These are phyloP conservation scores for Rhizopogon roseolus DNA, from an alignment of 768 basidiomycete genomes.

Conservation along the genomic window DNA sequence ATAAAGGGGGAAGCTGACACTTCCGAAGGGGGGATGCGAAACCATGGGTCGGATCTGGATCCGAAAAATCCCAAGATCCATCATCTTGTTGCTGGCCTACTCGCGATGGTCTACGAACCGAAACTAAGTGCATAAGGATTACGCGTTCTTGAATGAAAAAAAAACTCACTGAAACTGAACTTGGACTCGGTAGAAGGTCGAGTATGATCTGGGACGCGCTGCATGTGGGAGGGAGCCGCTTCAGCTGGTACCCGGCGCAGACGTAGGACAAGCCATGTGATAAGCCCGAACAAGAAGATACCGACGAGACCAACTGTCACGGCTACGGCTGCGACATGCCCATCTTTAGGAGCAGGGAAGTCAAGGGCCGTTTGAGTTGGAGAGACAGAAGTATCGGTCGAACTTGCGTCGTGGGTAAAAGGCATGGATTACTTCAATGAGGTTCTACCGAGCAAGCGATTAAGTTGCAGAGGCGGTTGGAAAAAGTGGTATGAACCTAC, in stretches of 20 bases:
- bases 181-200: conserved; percentile 21
- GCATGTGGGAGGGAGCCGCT: neutral
- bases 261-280: conserved; percentile 21
- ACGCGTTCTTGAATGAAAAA: neutral
- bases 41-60: conserved; percentile 13
- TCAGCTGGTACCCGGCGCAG: conserved; percentile 11
- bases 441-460: neutral
- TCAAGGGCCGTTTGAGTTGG: conserved; percentile 3
- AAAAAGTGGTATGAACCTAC: neutral
- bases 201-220: conserved; percentile 7
- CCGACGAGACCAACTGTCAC: conserved; percentile 21
- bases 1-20: neutral
- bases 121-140: neutral
- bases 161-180: conserved; percentile 21
- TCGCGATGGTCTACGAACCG: conserved; percentile 22
- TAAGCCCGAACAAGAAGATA: conserved; percentile 17
- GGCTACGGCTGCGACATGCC: conserved; percentile 18
- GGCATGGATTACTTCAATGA: conserved; percentile 5
- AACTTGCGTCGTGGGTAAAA: conserved; percentile 3
- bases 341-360: conserved; percentile 11
- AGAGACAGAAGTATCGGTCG: conserved; percentile 1
- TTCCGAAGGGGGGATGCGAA: conserved; percentile 1
- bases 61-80: conserved; percentile 26
- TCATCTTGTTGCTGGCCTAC: conserved; percentile 14
- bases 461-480: neutral